Evolutionary conservation across 1,284 basidiomycete species (phyloP).

Genomic region (Cutaneotrichosporon cyanovorans): DNA sequence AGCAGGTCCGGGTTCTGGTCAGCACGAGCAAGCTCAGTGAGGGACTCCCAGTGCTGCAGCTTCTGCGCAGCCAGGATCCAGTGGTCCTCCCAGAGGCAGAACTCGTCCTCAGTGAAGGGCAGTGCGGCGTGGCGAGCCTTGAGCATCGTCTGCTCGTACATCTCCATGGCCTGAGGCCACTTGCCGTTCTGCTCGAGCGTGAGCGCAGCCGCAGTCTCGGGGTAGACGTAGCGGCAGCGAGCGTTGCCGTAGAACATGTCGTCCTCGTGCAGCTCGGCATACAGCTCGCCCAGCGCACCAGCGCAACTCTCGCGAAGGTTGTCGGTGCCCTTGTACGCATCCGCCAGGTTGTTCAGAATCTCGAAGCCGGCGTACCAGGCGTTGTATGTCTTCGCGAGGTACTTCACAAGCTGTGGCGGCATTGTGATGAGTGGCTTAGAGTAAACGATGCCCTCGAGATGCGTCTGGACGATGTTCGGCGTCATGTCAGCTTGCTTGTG

Average conservation of each 20-base stretch:
- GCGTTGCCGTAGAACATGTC: constrained; percentile 98
- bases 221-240: constrained; percentile 77
- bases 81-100: constrained; percentile 98
- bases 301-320: constrained; percentile 74
- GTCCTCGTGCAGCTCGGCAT: constrained; percentile 91
- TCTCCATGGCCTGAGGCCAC: constrained; percentile 85
- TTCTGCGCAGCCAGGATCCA: constrained; percentile 97
- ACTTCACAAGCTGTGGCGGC: constrained; percentile 93
- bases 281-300: constrained; percentile 89
- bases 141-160: constrained; percentile 86
- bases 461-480: constrained; percentile 91
- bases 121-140: constrained; percentile 75
- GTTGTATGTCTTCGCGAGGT: constrained; percentile 90
- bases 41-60: constrained; percentile 93
- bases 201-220: constrained; percentile 86
- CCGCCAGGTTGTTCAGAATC: constrained; percentile 68
- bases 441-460: constrained; percentile 74
- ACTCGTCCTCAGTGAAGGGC: constrained; percentile 91
- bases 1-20: constrained; percentile 89
- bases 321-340: constrained; percentile 73
- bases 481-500: constrained; percentile 78
- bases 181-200: constrained; percentile 95
- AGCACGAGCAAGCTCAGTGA: constrained; percentile 83
- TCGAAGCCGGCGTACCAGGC: constrained; percentile 92
- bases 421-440: constrained; percentile 81